These are phyloP conservation scores for Saccharomyces mikatae DNA, from an alignment of 805 yeast species.

Conservation along the genomic window DNA sequence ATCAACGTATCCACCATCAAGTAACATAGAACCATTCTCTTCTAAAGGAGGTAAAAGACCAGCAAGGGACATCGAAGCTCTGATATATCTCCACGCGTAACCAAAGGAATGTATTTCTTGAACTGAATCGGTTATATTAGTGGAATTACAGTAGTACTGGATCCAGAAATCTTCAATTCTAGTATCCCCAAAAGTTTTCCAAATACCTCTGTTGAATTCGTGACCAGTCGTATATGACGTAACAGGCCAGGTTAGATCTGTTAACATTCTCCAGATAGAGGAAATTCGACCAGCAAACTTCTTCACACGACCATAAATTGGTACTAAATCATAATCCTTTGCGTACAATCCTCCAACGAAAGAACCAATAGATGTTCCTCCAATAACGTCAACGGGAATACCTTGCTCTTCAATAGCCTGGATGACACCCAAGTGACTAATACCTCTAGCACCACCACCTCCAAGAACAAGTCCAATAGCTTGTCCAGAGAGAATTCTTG, in stretches of 20 bases:
- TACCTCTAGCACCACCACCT: constrained; percentile 96
- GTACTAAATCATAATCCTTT: constrained; percentile 81
- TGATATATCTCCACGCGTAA: constrained; percentile 87
- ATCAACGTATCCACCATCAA: constrained; percentile 95
- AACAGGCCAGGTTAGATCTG: constrained; percentile 87
- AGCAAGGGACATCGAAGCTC: constrained; percentile 96
- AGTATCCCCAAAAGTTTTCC: constrained; percentile 89
- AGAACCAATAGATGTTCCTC: constrained; percentile 95
- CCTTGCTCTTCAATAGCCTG: constrained; percentile 86
- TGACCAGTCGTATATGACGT: constrained; percentile 96
- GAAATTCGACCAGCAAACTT: constrained; percentile 76
- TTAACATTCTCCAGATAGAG: constrained; percentile 73
- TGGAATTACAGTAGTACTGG: constrained; percentile 78
- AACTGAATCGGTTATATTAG: constrained; percentile 87
- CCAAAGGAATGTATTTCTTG: constrained; percentile 94
- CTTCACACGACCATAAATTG: constrained; percentile 84
- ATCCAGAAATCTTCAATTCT: constrained; percentile 97
- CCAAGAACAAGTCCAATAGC: constrained; percentile 93
- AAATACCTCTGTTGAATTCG: constrained; percentile 93
- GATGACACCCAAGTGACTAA: constrained; percentile 87
- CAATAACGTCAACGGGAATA: constrained; percentile 86
- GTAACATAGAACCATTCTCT: constrained; percentile 82
- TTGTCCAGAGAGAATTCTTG: constrained; percentile 82
- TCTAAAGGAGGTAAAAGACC: constrained; percentile 81
- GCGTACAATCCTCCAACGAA: constrained; percentile 95